phyloP scores from a whole-genome alignment of 768 basidiomycete genomes.

The Suillus brevipes region DNA sequence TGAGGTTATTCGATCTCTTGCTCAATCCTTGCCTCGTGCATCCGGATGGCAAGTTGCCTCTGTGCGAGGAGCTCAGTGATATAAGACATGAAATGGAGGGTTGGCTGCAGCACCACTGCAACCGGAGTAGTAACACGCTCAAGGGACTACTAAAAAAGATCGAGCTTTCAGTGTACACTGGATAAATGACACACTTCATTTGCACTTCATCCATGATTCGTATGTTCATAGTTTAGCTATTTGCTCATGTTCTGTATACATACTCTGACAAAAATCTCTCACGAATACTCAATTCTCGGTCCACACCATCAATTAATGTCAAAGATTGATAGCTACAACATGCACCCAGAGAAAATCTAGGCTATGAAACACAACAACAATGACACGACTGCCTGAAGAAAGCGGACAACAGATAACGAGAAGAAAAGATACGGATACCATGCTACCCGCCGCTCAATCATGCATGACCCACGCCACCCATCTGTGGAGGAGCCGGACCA shows the following conservation, averaged over 20 bases:
- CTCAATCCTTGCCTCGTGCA: slow-evolving; percentile 76
- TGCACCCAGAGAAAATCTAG: neutral
- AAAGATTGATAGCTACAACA: slow-evolving; percentile 7
- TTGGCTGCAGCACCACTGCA: slow-evolving; percentile 87
- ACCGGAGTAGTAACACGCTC: slow-evolving; percentile 76
- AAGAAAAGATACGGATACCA: slow-evolving; percentile 5
- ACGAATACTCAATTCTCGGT: neutral
- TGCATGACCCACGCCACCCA: slow-evolving; percentile 72
- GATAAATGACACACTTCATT: slow-evolving; percentile 19
- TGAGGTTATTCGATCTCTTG: slow-evolving; percentile 74
- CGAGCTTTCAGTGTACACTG: slow-evolving; percentile 49
- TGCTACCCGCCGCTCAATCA: slow-evolving; percentile 29
- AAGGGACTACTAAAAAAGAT: slow-evolving; percentile 85
- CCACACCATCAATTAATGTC: slow-evolving; percentile 2
- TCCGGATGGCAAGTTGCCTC: slow-evolving; percentile 62
- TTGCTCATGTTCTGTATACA: neutral
- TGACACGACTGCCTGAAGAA: slow-evolving; percentile 4
- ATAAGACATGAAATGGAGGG: slow-evolving; percentile 81
- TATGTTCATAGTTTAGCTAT: neutral
- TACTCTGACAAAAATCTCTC: neutral
- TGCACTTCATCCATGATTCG: neutral
- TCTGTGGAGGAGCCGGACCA: slow-evolving; percentile 66
- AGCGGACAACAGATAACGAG: slow-evolving; percentile 4
- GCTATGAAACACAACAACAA: slow-evolving; percentile 7
- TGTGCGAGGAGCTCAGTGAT: slow-evolving; percentile 63